Base-by-base conservation (phyloP, 2,329 filamentous ascomycete species). In the Pseudocercospora vitis region DNA sequence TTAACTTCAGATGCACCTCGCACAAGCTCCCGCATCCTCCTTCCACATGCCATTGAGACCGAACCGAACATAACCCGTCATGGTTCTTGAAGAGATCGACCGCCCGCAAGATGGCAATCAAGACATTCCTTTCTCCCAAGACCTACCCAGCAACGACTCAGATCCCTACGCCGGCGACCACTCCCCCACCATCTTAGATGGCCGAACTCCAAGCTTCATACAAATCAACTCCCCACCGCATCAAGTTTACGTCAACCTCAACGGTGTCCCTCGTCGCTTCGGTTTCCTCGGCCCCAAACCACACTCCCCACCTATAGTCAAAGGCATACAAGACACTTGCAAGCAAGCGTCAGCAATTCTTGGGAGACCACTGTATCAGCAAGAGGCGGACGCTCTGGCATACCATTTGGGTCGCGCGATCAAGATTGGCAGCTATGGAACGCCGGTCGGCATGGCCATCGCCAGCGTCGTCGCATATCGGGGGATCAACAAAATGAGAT, bases 381-480 rank as follows among this genome's bases (percentile, higher is more conserved):
- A 74, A 9, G 76, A 78, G 62, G 66, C 71, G 5, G 71, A 76
- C 47, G 73, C 74, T 0, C 60, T 77, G 9, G 70, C 73, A 8
- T 71, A 60, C 51, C 71, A 76, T 53, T 63, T 71, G 23, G 70
- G 72, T 18, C 67, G 72, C 35, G 65, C 67, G 4, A 61, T 74
- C 28, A 62, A 70, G 31, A 68, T 68, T 4, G 70, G 69, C 7
- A 72, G 68, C 14, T 76, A 72, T 53, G 74, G 71, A 26, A 58
- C 68, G 1, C 69, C 71, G 1, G 47, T 66, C 0, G 74, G 74
- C 3, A 62, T 65, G 9, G 56, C 59, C 1, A 51, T 64, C 0
- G 75, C 69, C 1, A 56, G 55, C 1, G 68, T 63, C n/a, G 59
- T 69, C 45, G 71, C 67, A 53, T 73, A 70, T 29, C 62, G 62